Evolutionary conservation across 345 rosid species (phyloP).

Genomic region (Populus alba): DNA sequence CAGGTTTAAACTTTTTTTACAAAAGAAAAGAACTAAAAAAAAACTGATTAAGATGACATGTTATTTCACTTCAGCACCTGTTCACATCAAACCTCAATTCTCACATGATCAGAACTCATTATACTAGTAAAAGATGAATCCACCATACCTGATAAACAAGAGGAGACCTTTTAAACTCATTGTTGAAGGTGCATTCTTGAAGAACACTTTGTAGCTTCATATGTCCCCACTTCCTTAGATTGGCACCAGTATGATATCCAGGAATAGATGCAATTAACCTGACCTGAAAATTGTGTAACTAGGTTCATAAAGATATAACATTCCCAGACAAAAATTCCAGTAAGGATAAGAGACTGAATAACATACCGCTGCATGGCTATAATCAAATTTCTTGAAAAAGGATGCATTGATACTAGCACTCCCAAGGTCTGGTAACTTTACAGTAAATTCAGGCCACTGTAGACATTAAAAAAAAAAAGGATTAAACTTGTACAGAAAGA

Average conservation of each 20-base stretch:
- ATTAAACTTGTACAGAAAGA: background rate
- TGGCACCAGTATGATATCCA: slow-evolving; percentile 82
- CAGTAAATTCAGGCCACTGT: slow-evolving; percentile 81
- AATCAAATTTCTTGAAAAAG: slow-evolving; percentile 84
- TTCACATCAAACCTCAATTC: background rate
- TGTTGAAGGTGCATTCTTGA: slow-evolving; percentile 67
- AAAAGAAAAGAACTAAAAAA: background rate
- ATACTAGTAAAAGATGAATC: background rate
- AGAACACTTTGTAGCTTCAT: slow-evolving; percentile 74
- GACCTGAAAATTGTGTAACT: slow-evolving; percentile 47
- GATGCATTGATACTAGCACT: slow-evolving; percentile 60
- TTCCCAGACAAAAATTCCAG: background rate
- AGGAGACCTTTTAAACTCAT: slow-evolving; percentile 74
- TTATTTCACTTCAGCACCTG: background rate
- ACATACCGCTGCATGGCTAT: slow-evolving; percentile 55
- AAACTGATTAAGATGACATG: background rate
- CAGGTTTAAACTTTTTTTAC: background rate
- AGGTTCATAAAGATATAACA: background rate
- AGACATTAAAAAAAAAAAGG: slow-evolving; percentile 9
- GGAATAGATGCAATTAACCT: slow-evolving; percentile 87
- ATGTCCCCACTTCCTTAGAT: slow-evolving; percentile 87
- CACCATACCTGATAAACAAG: slow-evolving; percentile 75
- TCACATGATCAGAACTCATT: background rate
- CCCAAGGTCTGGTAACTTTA: slow-evolving; percentile 55
- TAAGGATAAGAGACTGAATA: slow-evolving; percentile 9